Base-by-base conservation (phyloP, 169 alveolate species). In the Cryptosporidium felis region DNA sequence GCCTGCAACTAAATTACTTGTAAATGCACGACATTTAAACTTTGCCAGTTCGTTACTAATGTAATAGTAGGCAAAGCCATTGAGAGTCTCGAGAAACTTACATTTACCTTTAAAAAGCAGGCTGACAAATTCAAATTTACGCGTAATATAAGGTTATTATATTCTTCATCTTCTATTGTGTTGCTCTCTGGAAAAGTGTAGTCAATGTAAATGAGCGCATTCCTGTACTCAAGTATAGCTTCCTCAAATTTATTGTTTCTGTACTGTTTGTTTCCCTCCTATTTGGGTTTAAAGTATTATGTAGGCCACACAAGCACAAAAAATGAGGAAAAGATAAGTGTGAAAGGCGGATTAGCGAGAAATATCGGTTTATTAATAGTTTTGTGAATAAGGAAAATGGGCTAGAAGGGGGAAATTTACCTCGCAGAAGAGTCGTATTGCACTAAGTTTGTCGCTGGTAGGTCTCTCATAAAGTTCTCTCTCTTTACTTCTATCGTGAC, bases 401-500 rank as follows among this genome's bases (percentile, higher is more conserved):
- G n/a, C n/a, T n/a, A n/a, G 14, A 8, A 23, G 12, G 32, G 23
- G 23, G 26, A 16, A 74, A 49, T 28, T 74, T 74, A 74, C 85
- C 38, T 74, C 67, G 38, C 85, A 74, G 38, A 74, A 74, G 26
- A 74, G 10, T 56, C 28, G 38, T 21, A 74, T 74, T 38, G 85
- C 85, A n/a, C 56, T 32, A 38, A 74, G 67, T 10, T 74, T 74
- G 21, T 74, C 85, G 21, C n/a, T 18, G 9, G 85, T 74, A 49
- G 51, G 6, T 16, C 85, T 49, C 38, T 74, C 85, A 53, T 53
- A 74, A n/a, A 74, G 32, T 36, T 74, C 85, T 56, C 85, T 74
- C 23, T 74, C 85, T 16, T 74, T 74, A 40, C 74, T 53, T 53
- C 85, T 49, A 58, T 74, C 85, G 16, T 74, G 85, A 36, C n/a